Evolutionary conservation across 2,329 filamentous ascomycete species (phyloP).

Genomic region (Pseudogymnoascus verrucosus): DNA sequence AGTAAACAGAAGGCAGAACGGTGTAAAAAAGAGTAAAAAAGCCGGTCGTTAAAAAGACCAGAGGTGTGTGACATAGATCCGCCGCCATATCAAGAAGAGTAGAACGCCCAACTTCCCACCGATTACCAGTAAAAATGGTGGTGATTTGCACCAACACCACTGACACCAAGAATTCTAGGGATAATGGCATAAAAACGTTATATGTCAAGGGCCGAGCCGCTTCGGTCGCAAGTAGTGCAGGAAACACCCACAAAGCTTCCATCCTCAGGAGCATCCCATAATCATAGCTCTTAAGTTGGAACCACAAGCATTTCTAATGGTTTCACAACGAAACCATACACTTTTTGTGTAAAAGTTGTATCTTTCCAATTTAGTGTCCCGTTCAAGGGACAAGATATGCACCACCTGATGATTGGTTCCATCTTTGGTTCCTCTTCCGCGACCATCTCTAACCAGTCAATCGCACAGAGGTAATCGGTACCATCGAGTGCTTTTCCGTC

Average conservation of each 20-base stretch:
- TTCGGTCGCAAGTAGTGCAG: neutral
- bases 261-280: neutral
- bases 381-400: conserved; percentile 17
- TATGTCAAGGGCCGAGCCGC: neutral
- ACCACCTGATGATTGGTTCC: conserved; percentile 17
- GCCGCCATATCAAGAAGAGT: conserved; percentile 7
- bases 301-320: conserved; percentile 14
- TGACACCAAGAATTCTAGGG: conserved; percentile 15
- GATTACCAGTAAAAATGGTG: neutral
- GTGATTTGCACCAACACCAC: neutral
- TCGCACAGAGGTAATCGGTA: conserved; percentile 18
- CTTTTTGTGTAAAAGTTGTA: conserved; percentile 18
- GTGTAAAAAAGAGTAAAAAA: conserved; percentile 8
- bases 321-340: conserved; percentile 19
- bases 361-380: conserved; percentile 19
- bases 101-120: neutral
- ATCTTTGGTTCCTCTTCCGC: conserved; percentile 18
- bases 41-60: conserved; percentile 9
- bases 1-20: conserved; percentile 16
- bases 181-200: neutral
- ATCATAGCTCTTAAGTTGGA: neutral
- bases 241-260: neutral
- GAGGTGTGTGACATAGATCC: neutral
- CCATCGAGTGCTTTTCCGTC: conserved; percentile 15
- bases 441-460: conserved; percentile 19